Conservation (phyloP, 108 stramenopile genomes). For the Cyclotella kingstonii region DNA sequence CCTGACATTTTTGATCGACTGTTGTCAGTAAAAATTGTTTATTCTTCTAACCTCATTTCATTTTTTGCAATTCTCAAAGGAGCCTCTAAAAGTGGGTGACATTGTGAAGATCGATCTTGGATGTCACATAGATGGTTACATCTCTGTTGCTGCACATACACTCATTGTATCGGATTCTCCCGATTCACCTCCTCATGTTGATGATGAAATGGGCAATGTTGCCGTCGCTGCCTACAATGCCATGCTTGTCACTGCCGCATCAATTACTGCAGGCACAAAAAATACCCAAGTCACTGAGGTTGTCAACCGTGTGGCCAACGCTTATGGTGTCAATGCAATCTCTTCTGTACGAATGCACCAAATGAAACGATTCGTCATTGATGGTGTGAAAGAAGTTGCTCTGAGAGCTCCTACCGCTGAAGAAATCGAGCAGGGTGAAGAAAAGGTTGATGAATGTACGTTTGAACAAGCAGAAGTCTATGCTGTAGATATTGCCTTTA, state of each 20-base stretch:
- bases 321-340: slow-evolving; percentile 93
- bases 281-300: slow-evolving; percentile 92
- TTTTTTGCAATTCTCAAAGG: slow-evolving; percentile 37
- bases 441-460: slow-evolving; percentile 76
- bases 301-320: slow-evolving; percentile 88
- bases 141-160: slow-evolving; percentile 97
- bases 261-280: slow-evolving; percentile 89
- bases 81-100: slow-evolving; percentile 90
- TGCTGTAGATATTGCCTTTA: slow-evolving; percentile 96
- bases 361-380: slow-evolving; percentile 98
- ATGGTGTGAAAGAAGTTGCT: slow-evolving; percentile 94
- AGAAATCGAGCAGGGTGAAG: slow-evolving; percentile 74
- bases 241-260: slow-evolving; percentile 89
- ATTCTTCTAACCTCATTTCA: neutral
- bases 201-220: slow-evolving; percentile 74
- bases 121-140: slow-evolving; percentile 99
- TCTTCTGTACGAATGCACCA: slow-evolving; percentile 97
- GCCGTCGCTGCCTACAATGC: slow-evolving; percentile 95
- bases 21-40: neutral
- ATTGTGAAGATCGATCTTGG: slow-evolving; percentile 99
- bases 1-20: slow-evolving; percentile 13
- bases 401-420: slow-evolving; percentile 75
- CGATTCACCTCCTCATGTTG: slow-evolving; percentile 54
- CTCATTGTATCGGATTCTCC: slow-evolving; percentile 72
- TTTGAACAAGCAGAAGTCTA: slow-evolving; percentile 93